Evolutionary conservation across 2,329 filamentous ascomycete species (phyloP), one percentile per base, ranked within the genome.

Genomic region (Magnaporthales sp.): DNA sequence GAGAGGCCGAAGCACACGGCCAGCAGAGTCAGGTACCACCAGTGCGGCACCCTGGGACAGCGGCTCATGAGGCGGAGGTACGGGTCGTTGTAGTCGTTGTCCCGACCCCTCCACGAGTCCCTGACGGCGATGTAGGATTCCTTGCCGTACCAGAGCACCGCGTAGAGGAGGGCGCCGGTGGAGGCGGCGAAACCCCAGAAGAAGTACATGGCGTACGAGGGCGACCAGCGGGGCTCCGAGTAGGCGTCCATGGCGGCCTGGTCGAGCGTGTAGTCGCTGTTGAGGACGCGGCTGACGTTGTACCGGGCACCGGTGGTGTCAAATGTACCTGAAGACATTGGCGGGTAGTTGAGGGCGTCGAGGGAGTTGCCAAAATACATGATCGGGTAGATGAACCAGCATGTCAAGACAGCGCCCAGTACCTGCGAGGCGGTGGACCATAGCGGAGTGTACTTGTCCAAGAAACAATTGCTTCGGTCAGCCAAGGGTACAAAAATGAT

Each of bases 161-260:
- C 70, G 64, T 74, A 76, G 2, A 73, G 46, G 26, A 77, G 66
- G n/a, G 74, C 73, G 15, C 70, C 74, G 4, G 74, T 73, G 1
- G 73, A 75, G 58, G 71, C 71, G n/a, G 73, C 75, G 66, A 76
- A 77, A 2, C 74, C 75, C 67, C 71, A 75, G 68, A 75, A 75
- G 69, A 75, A 76, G 67, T 73, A 71, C 69, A 76, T 73, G 32
- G 72, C 71, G 66, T 75, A 75, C 7, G 72, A 72, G 9, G 67
- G 66, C 15, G 73, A 71, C 72, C 73, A 74, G 68, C 71, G 68
- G 19, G 72, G 72, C 11, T 66, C 66, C 13, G 72, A 74, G 67
- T 74, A 74, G 4, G 69, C 67, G 58, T 71, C 68, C 67, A 72
- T 70, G 19, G 72, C 72, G 31, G 69, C 69, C 68, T 73, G 70